Conservation (phyloP, 805 yeast species). For the Saccharomycopsis javanensis region DNA sequence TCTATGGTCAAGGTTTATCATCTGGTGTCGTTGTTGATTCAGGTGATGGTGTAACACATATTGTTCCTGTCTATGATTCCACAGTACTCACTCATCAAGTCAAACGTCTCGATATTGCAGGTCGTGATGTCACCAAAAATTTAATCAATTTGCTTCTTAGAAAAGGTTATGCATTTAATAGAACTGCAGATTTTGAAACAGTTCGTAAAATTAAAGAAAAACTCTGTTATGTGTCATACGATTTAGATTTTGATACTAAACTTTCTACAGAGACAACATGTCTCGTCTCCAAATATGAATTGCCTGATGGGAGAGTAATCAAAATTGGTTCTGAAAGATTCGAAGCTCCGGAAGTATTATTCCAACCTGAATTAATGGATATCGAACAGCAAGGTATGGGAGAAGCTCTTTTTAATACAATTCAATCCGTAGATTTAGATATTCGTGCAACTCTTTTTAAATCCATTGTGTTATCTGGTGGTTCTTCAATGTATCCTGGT, state of each 20-base stretch:
- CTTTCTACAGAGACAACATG: slow-evolving; percentile 93
- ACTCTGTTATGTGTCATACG: slow-evolving; percentile 90
- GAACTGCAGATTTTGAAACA: slow-evolving; percentile 98
- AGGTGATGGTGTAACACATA: slow-evolving; percentile 98
- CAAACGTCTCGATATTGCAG: slow-evolving; percentile 90
- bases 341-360: slow-evolving; percentile 93
- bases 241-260: slow-evolving; percentile 78
- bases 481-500: slow-evolving; percentile 98
- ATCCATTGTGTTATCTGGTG: slow-evolving; percentile 93
- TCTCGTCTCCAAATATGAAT: slow-evolving; percentile 79
- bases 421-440: slow-evolving; percentile 92
- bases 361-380: slow-evolving; percentile 92
- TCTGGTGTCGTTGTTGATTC: slow-evolving; percentile 98
- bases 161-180: slow-evolving; percentile 94
- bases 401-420: slow-evolving; percentile 81
- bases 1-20: slow-evolving; percentile 92
- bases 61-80: slow-evolving; percentile 95
- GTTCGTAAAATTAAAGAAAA: slow-evolving; percentile 97
- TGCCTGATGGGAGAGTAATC: slow-evolving; percentile 94
- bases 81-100: slow-evolving; percentile 94
- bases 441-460: slow-evolving; percentile 79
- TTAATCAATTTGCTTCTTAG: slow-evolving; percentile 83
- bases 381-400: slow-evolving; percentile 97
- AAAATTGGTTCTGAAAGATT: slow-evolving; percentile 93
- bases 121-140: slow-evolving; percentile 96